Base-by-base conservation (phyloP, 2,329 filamentous ascomycete genomes). In the Colletotrichum costaricense region DNA sequence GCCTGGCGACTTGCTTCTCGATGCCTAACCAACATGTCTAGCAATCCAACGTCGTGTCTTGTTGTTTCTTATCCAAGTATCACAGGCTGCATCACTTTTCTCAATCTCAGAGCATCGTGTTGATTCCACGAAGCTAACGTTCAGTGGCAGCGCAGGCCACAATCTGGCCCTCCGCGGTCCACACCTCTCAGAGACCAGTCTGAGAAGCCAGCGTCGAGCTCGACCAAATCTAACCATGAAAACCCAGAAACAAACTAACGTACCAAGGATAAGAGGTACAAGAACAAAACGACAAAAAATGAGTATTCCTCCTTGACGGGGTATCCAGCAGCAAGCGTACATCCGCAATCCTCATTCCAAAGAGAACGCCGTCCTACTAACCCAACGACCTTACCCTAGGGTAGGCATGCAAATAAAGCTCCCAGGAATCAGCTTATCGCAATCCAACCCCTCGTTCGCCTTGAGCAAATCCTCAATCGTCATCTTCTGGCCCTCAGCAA, bases 381-480 rank as follows among this genome's bases (percentile, higher is more conserved):
- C 30, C 33, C 33, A 12, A 35, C 11, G 33, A 5, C 7, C 46
- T 46, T 49, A 63, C 7, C 28, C 33, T 3, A 42, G 35, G 5
- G 68, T 67, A 3, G 86, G 85, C 22, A 89, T 78, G 77, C 88
- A 90, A 54, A 90, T 81, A 7, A 78, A 75, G 30, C 80, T 78
- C 16, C 87, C 87, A 33, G 86, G 74, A 35, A 55, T 63, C 69
- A 91, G 76, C 54, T 76, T 79, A 28, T 87, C 84, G 76, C 89
- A 91, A 67, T 88, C 80, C 12, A 90, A 76, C 1, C 80, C 82
- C 24, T 79, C 62, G 69, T 91, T 90, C 49, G 83, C 76, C 28
- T 77, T 78, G 73, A 86, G n/a, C 35, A 91, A 77, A 24, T 84
- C 83, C 16, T 87, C 85, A 26, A 90, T 80, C 55, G 79, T 80